Percentiles rank a stretch among this genome's conserved stretches.
Evolutionary conservation across 139 green algal genomes (phyloP).

Genomic region (Desmodesmus armatus): DNA sequence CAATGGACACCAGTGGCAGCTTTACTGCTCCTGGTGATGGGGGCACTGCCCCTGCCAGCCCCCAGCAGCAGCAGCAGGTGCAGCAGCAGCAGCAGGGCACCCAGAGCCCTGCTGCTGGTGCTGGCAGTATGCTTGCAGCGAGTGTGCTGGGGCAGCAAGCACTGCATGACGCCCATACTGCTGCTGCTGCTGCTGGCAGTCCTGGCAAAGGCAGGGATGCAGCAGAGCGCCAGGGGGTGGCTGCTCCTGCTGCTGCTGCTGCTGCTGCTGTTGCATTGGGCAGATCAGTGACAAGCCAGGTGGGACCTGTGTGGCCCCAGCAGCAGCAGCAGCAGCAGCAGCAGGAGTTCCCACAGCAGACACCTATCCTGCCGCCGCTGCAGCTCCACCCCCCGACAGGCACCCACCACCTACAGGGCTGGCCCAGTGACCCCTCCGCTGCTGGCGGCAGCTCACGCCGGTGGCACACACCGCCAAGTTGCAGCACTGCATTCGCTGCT

Average conservation of each 20-base stretch:
- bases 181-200: constrained; percentile 1
- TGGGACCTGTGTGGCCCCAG: too few relatives aligned
- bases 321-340: not conserved
- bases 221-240: not conserved
- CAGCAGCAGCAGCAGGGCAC: constrained; percentile 18
- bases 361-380: not conserved
- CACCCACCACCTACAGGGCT: not conserved
- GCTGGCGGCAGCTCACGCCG: not conserved
- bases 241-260: not conserved
- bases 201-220: not conserved
- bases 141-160: not conserved
- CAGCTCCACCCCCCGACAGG: not conserved
- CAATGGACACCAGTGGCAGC: constrained; percentile 25
- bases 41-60: not conserved
- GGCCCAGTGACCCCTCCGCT: not conserved
- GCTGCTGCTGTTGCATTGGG: not conserved
- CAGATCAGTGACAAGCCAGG: not conserved
- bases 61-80: constrained; percentile 4
- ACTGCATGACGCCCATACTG: too few relatives aligned
- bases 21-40: not conserved
- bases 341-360: not conserved
- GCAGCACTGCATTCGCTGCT: not conserved
- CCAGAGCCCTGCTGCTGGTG: not conserved
- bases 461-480: not conserved
- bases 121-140: not conserved